phyloP scores from a whole-genome alignment of 192 early-diverging fungal species.

The Entophlyctis luteolus region DNA sequence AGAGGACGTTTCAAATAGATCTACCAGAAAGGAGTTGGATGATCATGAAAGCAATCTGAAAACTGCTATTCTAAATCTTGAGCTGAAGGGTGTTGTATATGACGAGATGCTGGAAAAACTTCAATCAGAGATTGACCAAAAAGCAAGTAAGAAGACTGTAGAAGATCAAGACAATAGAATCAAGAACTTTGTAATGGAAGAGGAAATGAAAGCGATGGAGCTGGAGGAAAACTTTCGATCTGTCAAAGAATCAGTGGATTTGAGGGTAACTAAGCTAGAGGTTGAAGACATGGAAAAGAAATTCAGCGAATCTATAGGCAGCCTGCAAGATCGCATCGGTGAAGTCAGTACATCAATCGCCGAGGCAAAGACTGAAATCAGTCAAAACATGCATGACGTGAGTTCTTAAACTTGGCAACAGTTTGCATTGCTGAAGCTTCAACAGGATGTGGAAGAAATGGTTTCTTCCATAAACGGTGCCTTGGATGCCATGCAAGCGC shows the following conservation, averaged over 20 bases:
- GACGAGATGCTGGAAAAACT: constrained; percentile 17
- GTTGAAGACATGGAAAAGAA: constrained; percentile 25
- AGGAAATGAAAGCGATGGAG: constrained; percentile 12
- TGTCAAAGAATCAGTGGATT: constrained; percentile 5
- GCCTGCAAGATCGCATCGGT: constrained; percentile 9
- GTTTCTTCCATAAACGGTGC: constrained; percentile 28
- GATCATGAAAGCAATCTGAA: constrained; percentile 29
- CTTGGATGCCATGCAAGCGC: constrained; percentile 23
- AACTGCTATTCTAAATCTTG: constrained; percentile 30
- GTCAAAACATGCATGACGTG: constrained; percentile 26
- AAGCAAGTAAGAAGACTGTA: constrained; percentile 5
- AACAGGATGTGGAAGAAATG: constrained; percentile 33
- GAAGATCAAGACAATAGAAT: constrained; percentile 27
- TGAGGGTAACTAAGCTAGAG: constrained; percentile 21
- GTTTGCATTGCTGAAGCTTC: not conserved
- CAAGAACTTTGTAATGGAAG: constrained; percentile 18
- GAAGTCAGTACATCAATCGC: constrained; percentile 14
- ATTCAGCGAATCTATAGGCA: not conserved
- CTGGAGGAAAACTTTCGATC: constrained; percentile 16
- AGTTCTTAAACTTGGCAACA: not conserved
- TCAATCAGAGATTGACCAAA: constrained; percentile 10
- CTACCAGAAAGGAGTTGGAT: constrained; percentile 26
- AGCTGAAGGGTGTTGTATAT: constrained; percentile 11
- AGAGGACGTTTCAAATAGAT: constrained; percentile 27
- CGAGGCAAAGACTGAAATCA: constrained; percentile 26